Evolutionary conservation across 257 asterid species (phyloP), one percentile per base, ranked within the genome.

Genomic region (Fraxinus excelsior): DNA sequence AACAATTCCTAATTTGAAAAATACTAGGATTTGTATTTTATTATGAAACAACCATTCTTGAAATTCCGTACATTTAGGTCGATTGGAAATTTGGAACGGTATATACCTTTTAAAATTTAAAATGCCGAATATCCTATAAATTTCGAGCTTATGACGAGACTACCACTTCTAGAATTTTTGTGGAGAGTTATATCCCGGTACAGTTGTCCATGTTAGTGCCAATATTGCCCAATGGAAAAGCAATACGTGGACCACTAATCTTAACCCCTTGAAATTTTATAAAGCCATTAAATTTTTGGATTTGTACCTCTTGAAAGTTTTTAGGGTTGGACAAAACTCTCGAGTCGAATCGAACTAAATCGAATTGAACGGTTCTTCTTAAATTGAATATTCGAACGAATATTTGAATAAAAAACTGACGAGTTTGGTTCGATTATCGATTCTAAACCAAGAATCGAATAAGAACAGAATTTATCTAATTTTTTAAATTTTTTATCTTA

Each of bases 21-120:
- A 65, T 70, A 40, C 3, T 28, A 42, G 2, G 53, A 60, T 31
- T 78, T 25, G 13, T 23, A 53, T 72, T 29, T 42, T 3, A 29
- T 28, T 13, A 62, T 40, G 73, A 49, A 51, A 53, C 71, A 21
- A 4, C 71, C 68, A 64, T 5, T 40, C 58, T 16, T 44, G 53
- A 80, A 38, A 70, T 21, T 78, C 88, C 84, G 86, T 86, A 80
- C 88, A 56, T 67, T 28, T 71, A 21, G 70, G 72, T 66, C 71
- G 82, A 73, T 56, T 14, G 70, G 42, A n/a, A n/a, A n/a, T n/a
- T n/a, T n/a, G n/a, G 69, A 75, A 71, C 71, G 35, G 16, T 28
- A 28, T 28, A 28, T 28, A 28, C 31, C 31, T 28, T 28, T 28
- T 28, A 28, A 28, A 28, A 1, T 28, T 28, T 28, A 28, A 35